Evolutionary conservation across 306 rosid genomes (phyloP).

Genomic region (Glycine latifolia): DNA sequence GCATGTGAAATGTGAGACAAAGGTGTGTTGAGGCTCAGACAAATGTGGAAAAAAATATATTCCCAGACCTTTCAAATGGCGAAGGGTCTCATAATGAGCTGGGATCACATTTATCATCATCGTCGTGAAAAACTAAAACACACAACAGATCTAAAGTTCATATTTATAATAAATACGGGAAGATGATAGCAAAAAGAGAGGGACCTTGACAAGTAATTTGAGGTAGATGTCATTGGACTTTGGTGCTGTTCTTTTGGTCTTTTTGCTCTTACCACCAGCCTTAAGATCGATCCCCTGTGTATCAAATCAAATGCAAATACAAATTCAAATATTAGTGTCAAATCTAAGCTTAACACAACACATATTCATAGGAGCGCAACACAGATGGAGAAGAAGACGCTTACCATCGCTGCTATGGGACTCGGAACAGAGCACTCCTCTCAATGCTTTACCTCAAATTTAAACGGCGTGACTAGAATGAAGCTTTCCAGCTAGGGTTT

Average conservation of each 20-base stretch:
- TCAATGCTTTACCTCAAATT: neutral
- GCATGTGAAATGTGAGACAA: neutral
- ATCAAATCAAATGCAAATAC: neutral
- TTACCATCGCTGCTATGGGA: constrained; percentile 44
- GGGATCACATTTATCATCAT: constrained; percentile 64
- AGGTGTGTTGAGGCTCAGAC: constrained; percentile 46
- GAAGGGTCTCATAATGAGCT: constrained; percentile 62
- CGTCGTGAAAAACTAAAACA: constrained; percentile 16
- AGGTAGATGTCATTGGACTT: constrained; percentile 88
- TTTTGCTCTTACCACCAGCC: constrained; percentile 92
- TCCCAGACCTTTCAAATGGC: constrained; percentile 46
- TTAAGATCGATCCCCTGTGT: constrained; percentile 60
- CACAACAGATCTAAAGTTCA: neutral
- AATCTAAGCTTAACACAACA: neutral
- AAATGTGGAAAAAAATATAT: constrained; percentile 49
- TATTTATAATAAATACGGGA: too few species aligned
- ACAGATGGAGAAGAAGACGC: too few species aligned
- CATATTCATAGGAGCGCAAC: too few species aligned
- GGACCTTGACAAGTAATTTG: constrained; percentile 56
- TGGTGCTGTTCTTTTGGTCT: constrained; percentile 77
- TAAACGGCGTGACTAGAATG: neutral
- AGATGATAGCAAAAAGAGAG: neutral
- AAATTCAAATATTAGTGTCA: neutral
- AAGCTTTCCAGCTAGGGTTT: constrained; percentile 50
- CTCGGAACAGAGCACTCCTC: neutral